Evolutionary conservation across 2,329 filamentous ascomycete species (phyloP).

Genomic region (Lasiodiplodia citricola): DNA sequence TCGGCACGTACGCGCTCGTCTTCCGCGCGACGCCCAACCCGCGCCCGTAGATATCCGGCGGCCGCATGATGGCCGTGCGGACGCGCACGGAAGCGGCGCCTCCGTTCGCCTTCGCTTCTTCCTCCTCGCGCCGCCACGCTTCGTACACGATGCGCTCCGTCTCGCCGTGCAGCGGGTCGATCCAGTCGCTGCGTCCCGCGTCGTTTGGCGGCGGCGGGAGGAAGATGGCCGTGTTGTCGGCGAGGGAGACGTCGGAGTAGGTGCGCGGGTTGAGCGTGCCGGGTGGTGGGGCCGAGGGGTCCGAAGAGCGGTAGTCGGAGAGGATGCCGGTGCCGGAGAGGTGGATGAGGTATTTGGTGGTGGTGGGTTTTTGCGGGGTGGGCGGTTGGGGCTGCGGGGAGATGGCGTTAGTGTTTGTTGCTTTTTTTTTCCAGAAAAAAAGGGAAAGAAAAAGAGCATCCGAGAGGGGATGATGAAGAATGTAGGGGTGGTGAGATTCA

Average conservation of each 20-base stretch:
- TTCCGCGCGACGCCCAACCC: constrained; percentile 63
- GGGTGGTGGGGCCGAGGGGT: neutral
- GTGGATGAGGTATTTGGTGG: constrained; percentile 58
- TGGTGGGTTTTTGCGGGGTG: constrained; percentile 28
- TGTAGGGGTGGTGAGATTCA: neutral
- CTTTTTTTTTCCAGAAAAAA: too few relatives aligned
- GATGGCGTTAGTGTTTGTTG: neutral
- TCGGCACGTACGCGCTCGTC: constrained; percentile 59
- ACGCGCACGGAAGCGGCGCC: neutral
- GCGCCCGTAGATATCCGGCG: constrained; percentile 66
- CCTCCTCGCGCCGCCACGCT: constrained; percentile 32
- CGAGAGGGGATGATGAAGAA: too few relatives aligned
- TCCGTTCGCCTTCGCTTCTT: neutral
- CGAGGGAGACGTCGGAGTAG: constrained; percentile 63
- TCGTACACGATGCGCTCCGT: constrained; percentile 71
- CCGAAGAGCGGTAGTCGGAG: constrained; percentile 32
- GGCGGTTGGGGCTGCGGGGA: constrained; percentile 28
- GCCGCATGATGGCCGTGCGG: constrained; percentile 61
- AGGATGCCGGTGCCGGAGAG: constrained; percentile 62
- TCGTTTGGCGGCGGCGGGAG: constrained; percentile 48
- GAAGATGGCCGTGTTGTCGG: constrained; percentile 59
- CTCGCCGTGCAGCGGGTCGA: constrained; percentile 65
- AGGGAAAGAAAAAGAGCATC: too few relatives aligned
- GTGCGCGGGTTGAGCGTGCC: constrained; percentile 55
- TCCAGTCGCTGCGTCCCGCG: constrained; percentile 29